A percentile compares a stretch with the other conserved stretches of the same genome.
These are phyloP conservation scores for Penicillium sp. DNA, from an alignment of 2,329 filamentous ascomycete species.

Conservation along the genomic window DNA sequence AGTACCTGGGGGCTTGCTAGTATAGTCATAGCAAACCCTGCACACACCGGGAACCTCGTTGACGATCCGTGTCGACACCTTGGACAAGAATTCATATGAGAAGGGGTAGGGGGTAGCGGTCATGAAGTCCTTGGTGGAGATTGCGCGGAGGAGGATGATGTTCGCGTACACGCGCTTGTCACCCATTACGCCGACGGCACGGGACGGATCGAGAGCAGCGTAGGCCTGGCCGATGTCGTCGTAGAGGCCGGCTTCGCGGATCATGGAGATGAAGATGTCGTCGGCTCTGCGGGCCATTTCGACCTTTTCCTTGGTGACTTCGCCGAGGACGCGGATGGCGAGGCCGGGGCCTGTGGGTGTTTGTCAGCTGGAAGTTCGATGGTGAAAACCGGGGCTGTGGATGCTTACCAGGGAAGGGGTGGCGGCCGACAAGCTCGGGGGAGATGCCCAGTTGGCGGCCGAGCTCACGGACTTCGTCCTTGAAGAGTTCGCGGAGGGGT, in stretches of 20 bases:
- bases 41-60: conserved; percentile 72
- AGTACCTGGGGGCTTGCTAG: conserved; percentile 71
- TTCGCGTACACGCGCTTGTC: conserved; percentile 71
- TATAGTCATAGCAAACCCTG: conserved; percentile 49
- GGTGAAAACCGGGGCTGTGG: conserved; percentile 32
- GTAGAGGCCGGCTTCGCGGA: conserved; percentile 51
- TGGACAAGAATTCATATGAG: conserved; percentile 66
- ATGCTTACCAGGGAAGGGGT: conserved; percentile 56
- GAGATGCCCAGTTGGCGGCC: conserved; percentile 73
- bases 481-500: conserved; percentile 79
- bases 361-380: conserved; percentile 32
- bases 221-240: conserved; percentile 71
- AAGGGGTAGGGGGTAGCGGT: conserved; percentile 74
- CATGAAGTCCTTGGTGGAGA: conserved; percentile 73
- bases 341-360: conserved; percentile 64
- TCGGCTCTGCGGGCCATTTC: conserved; percentile 66
- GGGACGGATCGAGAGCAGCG: conserved; percentile 69
- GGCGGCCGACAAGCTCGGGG: conserved; percentile 78
- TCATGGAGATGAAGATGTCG: conserved; percentile 53
- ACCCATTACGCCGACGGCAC: conserved; percentile 63
- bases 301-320: conserved; percentile 79
- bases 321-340: conserved; percentile 80
- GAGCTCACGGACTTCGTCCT: conserved; percentile 76
- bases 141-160: conserved; percentile 66
- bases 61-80: conserved; percentile 69